A percentile compares a stretch with the other conserved stretches of the same genome.
These are phyloP conservation scores for Graphilbum sp. DNA, from an alignment of 2,329 filamentous ascomycete genomes.

Conservation along the genomic window DNA sequence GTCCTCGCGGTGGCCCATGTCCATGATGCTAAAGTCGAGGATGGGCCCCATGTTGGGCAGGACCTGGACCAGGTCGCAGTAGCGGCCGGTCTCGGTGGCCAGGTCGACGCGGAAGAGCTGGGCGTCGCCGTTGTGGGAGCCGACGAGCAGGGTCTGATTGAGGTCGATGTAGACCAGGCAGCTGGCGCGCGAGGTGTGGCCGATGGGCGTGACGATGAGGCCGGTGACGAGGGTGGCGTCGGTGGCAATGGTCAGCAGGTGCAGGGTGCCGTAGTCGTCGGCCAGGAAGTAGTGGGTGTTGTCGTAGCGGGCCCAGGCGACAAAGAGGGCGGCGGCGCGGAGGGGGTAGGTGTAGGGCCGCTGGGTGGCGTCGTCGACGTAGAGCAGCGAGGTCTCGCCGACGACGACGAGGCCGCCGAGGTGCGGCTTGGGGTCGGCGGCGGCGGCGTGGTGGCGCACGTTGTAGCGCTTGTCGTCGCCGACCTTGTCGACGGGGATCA, in stretches of 20 bases:
- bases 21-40: conserved; percentile 89
- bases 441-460: conserved; percentile 34
- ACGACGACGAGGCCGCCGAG: conserved; percentile 57
- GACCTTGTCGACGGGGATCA: conserved; percentile 44
- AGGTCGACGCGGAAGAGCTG: conserved; percentile 58
- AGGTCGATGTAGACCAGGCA: conserved; percentile 48
- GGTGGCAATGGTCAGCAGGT: conserved; percentile 65
- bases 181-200: conserved; percentile 56
- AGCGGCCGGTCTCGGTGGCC: conserved; percentile 19
- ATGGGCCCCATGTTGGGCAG: conserved; percentile 77
- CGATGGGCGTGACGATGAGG: conserved; percentile 53
- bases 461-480: conserved; percentile 44
- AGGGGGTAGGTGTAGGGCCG: conserved; percentile 48
- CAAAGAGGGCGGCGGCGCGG: conserved; percentile 65
- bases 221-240: conserved; percentile 49
- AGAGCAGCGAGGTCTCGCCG: conserved; percentile 67
- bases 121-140: conserved; percentile 84
- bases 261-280: conserved; percentile 78
- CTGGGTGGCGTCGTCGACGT: conserved; percentile 65
- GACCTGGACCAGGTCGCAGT: conserved; percentile 53
- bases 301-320: conserved; percentile 81
- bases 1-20: conserved; percentile 73
- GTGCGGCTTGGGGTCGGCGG: conserved; percentile 35
- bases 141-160: conserved; percentile 43
- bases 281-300: conserved; percentile 70